phyloP scores from a whole-genome alignment of 305 asterid genomes.

The Caryopteris hybrid region DNA sequence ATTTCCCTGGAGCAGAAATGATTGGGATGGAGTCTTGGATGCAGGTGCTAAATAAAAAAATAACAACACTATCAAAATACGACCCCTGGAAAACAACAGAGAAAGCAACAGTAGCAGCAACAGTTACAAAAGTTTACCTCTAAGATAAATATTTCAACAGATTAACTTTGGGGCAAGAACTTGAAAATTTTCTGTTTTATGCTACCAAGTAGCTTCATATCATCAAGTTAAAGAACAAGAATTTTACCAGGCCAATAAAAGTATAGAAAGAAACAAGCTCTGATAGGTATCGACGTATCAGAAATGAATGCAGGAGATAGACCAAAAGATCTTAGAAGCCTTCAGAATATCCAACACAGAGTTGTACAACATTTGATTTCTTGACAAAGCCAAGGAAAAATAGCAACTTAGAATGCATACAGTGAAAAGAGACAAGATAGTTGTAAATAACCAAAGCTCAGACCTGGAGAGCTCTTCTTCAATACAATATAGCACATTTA shows the following conservation, averaged over 20 bases:
- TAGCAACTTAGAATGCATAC: not conserved
- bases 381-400: not conserved
- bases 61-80: not conserved
- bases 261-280: constrained; percentile 1
- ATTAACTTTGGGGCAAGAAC: not conserved
- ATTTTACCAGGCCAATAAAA: not conserved
- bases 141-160: not conserved
- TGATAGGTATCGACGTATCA: not conserved
- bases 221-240: not conserved
- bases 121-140: not conserved
- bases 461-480: not conserved
- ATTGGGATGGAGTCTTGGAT: not conserved
- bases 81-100: not conserved
- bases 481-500: not conserved
- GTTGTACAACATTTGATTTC: not conserved
- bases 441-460: not conserved
- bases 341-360: not conserved
- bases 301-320: not conserved
- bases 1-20: not conserved
- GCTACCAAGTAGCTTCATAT: not conserved
- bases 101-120: not conserved
- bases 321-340: not conserved
- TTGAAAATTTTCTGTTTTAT: not conserved
- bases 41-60: not conserved
- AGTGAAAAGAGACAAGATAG: not conserved